These are phyloP conservation scores for Saccharomycopsis sp. DNA, from an alignment of 805 yeast genomes.

Conservation along the genomic window DNA sequence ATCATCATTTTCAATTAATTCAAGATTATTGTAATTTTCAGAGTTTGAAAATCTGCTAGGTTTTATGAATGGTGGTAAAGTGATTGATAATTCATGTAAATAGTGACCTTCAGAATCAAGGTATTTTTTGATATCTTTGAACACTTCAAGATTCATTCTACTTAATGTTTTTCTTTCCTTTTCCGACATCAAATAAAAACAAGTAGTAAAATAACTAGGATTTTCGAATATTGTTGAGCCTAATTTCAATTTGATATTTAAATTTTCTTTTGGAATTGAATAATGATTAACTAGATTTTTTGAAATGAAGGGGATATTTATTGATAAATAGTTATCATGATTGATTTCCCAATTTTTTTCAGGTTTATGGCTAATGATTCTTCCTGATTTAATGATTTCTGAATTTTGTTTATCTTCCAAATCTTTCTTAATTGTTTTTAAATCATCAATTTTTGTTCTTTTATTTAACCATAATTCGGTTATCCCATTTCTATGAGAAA, in stretches of 20 bases:
- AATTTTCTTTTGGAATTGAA: background rate
- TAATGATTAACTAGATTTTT: conserved; percentile 1
- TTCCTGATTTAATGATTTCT: conserved; percentile 3
- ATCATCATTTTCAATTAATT: background rate
- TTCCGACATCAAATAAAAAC: conserved; percentile 7
- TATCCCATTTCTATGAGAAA: conserved; percentile 7
- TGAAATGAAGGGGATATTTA: conserved; percentile 6
- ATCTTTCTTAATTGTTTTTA: conserved; percentile 2
- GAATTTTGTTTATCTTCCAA: background rate
- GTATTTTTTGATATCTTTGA: conserved; percentile 1
- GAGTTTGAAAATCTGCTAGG: background rate
- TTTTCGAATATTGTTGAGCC: conserved; percentile 10
- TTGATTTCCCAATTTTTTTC: conserved; percentile 1
- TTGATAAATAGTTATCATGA: conserved; percentile 1
- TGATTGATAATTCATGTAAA: background rate
- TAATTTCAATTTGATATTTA: conserved; percentile 3
- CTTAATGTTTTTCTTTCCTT: conserved; percentile 4
- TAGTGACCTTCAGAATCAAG: conserved; percentile 7
- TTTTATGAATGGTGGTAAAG: conserved; percentile 5
- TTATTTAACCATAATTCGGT: conserved; percentile 13
- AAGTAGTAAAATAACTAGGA: conserved; percentile 3
- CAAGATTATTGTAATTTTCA: background rate
- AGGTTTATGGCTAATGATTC: conserved; percentile 1
- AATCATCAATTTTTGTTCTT: background rate
- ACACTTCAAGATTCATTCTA: conserved; percentile 5